These are phyloP conservation scores for Prinsepia uniflora DNA, from an alignment of 306 rosid genomes.

Conservation along the genomic window DNA sequence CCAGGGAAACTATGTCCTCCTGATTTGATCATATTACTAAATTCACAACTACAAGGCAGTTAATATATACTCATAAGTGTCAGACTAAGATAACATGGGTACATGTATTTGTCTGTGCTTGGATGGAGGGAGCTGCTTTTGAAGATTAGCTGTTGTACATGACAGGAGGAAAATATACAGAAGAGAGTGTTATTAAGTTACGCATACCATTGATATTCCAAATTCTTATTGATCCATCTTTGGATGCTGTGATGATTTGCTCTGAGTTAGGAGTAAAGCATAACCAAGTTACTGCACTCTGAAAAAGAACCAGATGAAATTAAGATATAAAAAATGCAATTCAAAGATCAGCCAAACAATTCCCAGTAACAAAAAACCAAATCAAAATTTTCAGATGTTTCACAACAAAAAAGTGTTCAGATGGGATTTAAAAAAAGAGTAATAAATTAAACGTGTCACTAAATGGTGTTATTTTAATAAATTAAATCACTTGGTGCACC, in stretches of 20 bases:
- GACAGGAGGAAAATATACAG: conserved; percentile 4
- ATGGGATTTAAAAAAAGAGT: not conserved
- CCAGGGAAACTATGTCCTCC: not conserved
- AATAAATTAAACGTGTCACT: too few species aligned
- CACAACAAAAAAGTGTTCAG: not conserved
- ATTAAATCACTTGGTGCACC: too few species aligned
- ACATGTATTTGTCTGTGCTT: not conserved
- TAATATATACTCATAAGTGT: not conserved
- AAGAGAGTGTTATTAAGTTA: conserved; percentile 10
- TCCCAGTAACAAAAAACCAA: not conserved
- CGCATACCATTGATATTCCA: conserved; percentile 95
- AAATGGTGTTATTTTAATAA: too few species aligned
- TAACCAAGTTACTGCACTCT: conserved; percentile 99
- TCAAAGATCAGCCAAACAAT: conserved; percentile 7
- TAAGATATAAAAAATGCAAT: conserved; percentile 9
- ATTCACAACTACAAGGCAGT: not conserved
- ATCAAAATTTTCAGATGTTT: not conserved
- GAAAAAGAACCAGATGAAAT: conserved; percentile 22
- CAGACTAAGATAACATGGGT: not conserved
- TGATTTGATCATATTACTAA: not conserved
- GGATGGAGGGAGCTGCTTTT: not conserved
- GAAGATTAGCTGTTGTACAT: not conserved
- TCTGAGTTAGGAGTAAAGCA: conserved; percentile 85
- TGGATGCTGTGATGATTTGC: conserved; percentile 89
- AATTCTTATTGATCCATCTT: conserved; percentile 85